Percentiles rank a stretch among this genome's conserved stretches.
These are phyloP conservation scores for Pseudogymnoascus sp. DNA, from an alignment of 2,329 filamentous ascomycete species.

Conservation along the genomic window DNA sequence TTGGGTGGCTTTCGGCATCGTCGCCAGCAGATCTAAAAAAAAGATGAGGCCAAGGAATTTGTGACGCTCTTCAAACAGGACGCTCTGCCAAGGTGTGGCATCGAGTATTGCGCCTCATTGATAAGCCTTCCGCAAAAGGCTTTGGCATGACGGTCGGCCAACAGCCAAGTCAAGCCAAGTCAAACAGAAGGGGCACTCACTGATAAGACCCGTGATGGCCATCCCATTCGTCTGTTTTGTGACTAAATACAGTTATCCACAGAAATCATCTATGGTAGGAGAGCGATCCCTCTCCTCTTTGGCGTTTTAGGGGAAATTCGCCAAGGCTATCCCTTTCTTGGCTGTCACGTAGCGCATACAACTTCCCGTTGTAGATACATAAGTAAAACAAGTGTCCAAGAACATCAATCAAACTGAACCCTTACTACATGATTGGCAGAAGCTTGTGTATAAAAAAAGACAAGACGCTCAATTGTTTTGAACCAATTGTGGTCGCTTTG, in stretches of 20 bases:
- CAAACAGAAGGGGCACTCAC: not conserved
- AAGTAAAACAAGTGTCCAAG: not conserved
- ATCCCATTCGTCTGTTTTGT: not conserved
- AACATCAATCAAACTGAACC: not conserved
- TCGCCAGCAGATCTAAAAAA: not conserved
- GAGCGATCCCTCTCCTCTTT: not conserved
- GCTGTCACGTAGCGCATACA: not conserved
- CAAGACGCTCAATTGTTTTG: not conserved
- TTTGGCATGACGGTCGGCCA: not conserved
- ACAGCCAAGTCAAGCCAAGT: slow-evolving; percentile 6
- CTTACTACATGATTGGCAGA: not conserved
- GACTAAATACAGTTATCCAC: not conserved
- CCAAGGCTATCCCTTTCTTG: slow-evolving; percentile 4
- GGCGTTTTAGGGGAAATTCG: not conserved
- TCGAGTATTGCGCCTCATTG: not conserved
- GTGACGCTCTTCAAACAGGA: not conserved
- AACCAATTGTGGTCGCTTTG: not conserved
- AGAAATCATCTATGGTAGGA: not conserved
- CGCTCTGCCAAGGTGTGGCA: slow-evolving; percentile 1
- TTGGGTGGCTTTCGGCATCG: not conserved
- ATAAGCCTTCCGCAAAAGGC: not conserved
- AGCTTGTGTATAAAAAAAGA: not conserved
- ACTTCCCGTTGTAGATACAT: not conserved
- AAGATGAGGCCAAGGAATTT: not conserved
- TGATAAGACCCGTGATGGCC: not conserved